These are phyloP conservation scores for Rhytidiadelphus loreus DNA, from an alignment of 225 moss, liverwort and hornwort species.

Conservation along the genomic window DNA sequence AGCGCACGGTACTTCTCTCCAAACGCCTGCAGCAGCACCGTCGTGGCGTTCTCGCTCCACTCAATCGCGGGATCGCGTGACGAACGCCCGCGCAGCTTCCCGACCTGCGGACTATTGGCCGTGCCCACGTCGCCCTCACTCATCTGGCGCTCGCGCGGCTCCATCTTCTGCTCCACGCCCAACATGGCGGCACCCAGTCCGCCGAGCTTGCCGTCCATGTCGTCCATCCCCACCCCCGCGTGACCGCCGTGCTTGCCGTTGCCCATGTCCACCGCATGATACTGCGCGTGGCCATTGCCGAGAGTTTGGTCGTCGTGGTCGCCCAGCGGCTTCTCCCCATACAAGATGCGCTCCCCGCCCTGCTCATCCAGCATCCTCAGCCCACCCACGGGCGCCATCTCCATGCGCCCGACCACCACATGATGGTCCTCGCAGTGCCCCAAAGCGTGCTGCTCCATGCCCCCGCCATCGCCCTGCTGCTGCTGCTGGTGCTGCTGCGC, in stretches of 20 bases:
- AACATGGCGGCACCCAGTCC: conserved; percentile 20
- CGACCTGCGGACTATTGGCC: conserved; percentile 21
- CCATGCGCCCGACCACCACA: conserved; percentile 41
- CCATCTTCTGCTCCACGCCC: conserved; percentile 27
- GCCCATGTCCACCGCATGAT: conserved; percentile 22
- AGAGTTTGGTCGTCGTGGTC: conserved; percentile 12
- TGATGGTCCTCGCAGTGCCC: conserved; percentile 34
- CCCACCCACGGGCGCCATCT: conserved; percentile 27
- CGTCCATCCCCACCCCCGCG: not conserved
- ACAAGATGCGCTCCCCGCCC: conserved; percentile 28
- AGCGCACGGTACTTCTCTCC: conserved; percentile 47
- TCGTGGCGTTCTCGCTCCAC: conserved; percentile 42
- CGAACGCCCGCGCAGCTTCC: conserved; percentile 19
- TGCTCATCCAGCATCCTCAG: conserved; percentile 26
- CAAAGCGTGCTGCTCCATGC: not conserved
- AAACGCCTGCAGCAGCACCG: conserved; percentile 37
- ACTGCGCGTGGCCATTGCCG: conserved; percentile 10
- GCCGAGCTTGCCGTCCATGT: conserved; percentile 22
- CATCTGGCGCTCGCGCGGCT: conserved; percentile 13
- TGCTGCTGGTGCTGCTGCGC: conserved; percentile 4
- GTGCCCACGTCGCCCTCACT: conserved; percentile 37
- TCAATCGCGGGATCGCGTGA: conserved; percentile 31
- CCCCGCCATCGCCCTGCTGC: not conserved
- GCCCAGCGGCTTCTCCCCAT: conserved; percentile 37
- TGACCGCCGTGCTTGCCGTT: conserved; percentile 29